A percentile compares a stretch with the other conserved stretches of the same genome.
phyloP scores from a whole-genome alignment of 495 filamentous ascomycete genomes.

The Penicillium herquei region DNA sequence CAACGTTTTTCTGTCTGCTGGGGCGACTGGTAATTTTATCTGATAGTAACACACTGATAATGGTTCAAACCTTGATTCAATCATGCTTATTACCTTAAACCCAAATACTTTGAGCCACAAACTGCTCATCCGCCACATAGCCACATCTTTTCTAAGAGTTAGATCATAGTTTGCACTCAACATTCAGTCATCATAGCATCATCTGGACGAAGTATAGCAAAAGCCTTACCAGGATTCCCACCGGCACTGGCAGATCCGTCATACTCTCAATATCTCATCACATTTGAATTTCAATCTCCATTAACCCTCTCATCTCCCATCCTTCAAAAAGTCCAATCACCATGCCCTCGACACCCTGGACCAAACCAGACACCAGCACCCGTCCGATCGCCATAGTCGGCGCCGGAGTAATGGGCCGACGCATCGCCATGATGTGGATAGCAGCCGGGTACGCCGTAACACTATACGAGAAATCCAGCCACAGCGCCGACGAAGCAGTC shows the following conservation, averaged over 20 bases:
- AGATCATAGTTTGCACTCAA: constrained; percentile 11
- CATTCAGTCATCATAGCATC: constrained; percentile 17
- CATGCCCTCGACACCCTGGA: constrained; percentile 16
- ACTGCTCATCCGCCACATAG: constrained; percentile 10
- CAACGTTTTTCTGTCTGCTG: neutral
- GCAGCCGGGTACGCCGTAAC: constrained; percentile 32
- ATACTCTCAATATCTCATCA: no score
- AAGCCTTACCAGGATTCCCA: neutral
- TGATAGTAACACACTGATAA: neutral
- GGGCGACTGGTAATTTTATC: no score
- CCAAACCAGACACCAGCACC: constrained; percentile 21
- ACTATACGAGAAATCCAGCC: constrained; percentile 30
- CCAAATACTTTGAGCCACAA: neutral
- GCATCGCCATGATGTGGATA: constrained; percentile 32
- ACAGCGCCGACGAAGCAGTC: constrained; percentile 20
- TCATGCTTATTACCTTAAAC: no score
- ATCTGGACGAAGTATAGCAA: neutral
- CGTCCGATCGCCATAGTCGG: constrained; percentile 41
- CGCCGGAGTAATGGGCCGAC: constrained; percentile 41
- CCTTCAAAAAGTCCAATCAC: neutral
- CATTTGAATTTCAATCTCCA: no score
- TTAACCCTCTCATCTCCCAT: no score
- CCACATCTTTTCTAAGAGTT: constrained; percentile 13
- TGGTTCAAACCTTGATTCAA: neutral
- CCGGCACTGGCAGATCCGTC: no score